Base-by-base conservation (phyloP, 2,329 filamentous ascomycete species). In the Calonectria ilicicola region DNA sequence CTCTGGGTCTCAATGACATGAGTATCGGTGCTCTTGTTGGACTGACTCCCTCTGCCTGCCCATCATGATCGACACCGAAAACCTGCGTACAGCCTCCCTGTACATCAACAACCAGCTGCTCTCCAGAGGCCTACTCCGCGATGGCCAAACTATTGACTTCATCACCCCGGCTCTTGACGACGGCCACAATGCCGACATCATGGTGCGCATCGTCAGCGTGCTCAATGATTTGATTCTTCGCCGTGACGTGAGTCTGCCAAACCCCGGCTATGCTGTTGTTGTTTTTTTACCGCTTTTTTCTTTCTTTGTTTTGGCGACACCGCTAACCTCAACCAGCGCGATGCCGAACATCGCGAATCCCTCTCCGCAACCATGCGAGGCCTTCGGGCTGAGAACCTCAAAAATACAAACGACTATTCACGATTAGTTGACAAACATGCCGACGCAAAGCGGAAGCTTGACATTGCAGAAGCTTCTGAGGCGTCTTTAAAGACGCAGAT, bases 141-240 rank as follows among this genome's bases (percentile, higher is more conserved):
- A 93, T 89, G 91, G 93, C 76, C 91, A 93, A 79, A 87, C 86
- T 49, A 94, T 99, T 84, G 93, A 98, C 83, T 99, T 99, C 83
- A 92, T 94, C 72, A 87, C 91, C 74, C 93, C 94, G 10, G 91
- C 91, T 66, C 88, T 91, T 74, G 89, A 89, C 21, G 91, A 90
- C 21, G 88, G 91, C 44, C 89, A 88, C 49, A 81, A 83, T 27
- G 74, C 80, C 2, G 90, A 89, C 64, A 94, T 94, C 21, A 96
- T 97, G 92, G 93, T 94, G 23, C 91, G 92, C 76, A 93, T 98
- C 78, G 98, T 99, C 85, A 94, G 96, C 81, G 89, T 99, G 27
- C 92, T 99, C 62, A 98, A 99, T 84, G 97, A 99, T 82, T 85
- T 99, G 78, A 95, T 99, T 72, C 83, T 98, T 72, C 91, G 96